A percentile compares a stretch with the other conserved stretches of the same genome.
These are phyloP conservation scores for Rhynchospora tenuis DNA, from an alignment of 176 grass and related monocot species.

Conservation along the genomic window DNA sequence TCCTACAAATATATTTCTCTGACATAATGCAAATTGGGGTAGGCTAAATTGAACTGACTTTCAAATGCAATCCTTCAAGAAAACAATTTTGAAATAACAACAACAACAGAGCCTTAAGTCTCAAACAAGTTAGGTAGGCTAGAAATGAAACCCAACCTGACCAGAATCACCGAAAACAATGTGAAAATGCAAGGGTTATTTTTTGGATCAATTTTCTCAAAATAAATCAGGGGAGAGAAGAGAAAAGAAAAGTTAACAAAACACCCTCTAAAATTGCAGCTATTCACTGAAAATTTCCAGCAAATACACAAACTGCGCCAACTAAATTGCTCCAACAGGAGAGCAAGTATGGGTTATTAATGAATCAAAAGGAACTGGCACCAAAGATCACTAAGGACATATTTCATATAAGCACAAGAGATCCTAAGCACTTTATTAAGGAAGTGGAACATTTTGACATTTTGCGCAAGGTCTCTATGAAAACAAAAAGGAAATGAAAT, in stretches of 20 bases:
- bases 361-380: neutral
- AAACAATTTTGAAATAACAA: neutral
- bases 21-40: neutral
- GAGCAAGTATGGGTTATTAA: neutral
- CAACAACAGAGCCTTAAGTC: too few species aligned
- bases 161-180: too few species aligned
- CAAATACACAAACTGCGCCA: neutral
- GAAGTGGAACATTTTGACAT: neutral
- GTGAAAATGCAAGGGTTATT: neutral
- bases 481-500: neutral
- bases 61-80: neutral
- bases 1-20: neutral
- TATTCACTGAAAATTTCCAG: neutral
- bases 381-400: neutral
- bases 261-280: neutral
- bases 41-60: neutral
- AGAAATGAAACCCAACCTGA: too few species aligned
- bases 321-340: neutral
- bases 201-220: neutral
- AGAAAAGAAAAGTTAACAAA: neutral
- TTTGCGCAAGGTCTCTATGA: neutral
- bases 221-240: neutral
- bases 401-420: neutral
- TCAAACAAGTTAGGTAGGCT: too few species aligned
- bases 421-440: neutral